Evolutionary conservation across 441 rosid genomes (phyloP), one percentile per base, ranked within the genome.

Genomic region (Pelargonium fulgidum): DNA sequence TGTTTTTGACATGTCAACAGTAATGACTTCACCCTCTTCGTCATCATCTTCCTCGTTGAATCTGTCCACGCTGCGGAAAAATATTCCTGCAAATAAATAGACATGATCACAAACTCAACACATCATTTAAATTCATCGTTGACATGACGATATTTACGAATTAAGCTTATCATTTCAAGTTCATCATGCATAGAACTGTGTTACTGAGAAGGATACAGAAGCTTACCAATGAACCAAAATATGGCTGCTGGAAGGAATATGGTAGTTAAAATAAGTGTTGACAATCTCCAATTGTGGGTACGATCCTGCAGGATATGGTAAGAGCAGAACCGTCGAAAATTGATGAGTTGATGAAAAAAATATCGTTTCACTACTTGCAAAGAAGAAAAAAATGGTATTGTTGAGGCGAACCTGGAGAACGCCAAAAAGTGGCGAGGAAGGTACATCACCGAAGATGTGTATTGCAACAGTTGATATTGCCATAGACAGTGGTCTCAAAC

Each of bases 391-490:
- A 4, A 4, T 19, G 36, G 17, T 19, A 66, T 12, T 58, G 44
- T 14, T 68, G 62, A 64, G 39, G 12, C 67, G 54, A 59, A 87
- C 92, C 89, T 86, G 86, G 71, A 88, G 74, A 50, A 80, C 80
- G 33, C 93, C 91, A 70, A 81, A 87, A 66, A 88, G 87, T 22
- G 93, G 91, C 3, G 93, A 86, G 70, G 93, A 86, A 72, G 93
- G 93, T 39, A 88, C 93, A 80, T 86, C 93, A 13, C 91, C 93
- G 69, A 88, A 86, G 65, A 86, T 70, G 76, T 88, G 93, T 65
- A 88, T 86, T 61, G 88, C 77, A 66, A 88, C 93, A 24, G 91
- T 88, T 65, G 93, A 85, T 44, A 78, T 66, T 22, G 91, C 91
- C 91, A 88, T 88, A 29, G 93, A 86, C 26, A 88, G 64, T 59